These are phyloP conservation scores for Hirsutella rhossiliensis DNA, from an alignment of 2,329 filamentous ascomycete genomes.

Conservation along the genomic window DNA sequence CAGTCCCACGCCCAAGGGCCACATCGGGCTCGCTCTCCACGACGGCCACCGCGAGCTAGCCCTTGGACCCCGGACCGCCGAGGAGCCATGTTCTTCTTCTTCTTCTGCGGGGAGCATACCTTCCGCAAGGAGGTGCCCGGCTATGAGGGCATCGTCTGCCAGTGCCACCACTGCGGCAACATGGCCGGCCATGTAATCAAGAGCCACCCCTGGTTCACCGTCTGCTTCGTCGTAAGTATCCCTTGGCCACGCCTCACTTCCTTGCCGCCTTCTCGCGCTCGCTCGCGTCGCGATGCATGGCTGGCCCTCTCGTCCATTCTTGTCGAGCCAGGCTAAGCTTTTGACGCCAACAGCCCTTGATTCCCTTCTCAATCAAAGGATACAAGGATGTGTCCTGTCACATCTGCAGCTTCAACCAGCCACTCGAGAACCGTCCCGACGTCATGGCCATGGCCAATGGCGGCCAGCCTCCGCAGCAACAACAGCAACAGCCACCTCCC, in stretches of 20 bases:
- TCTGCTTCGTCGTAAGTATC: conserved; percentile 56
- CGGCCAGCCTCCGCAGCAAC: conserved; percentile 9
- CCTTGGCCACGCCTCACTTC: background rate
- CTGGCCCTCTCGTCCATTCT: background rate
- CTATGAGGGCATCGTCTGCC: conserved; percentile 49
- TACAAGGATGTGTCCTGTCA: conserved; percentile 61
- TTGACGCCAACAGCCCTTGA: conserved; percentile 41
- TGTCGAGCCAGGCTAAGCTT: background rate
- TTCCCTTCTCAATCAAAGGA: conserved; percentile 57
- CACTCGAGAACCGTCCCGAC: conserved; percentile 44
- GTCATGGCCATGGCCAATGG: conserved; percentile 39
- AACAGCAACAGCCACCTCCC: conserved; percentile 13
- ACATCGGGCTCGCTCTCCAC: background rate
- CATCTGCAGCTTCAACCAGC: conserved; percentile 67
- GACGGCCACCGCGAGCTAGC: background rate
- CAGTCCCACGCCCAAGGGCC: background rate
- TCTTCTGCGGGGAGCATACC: conserved; percentile 49
- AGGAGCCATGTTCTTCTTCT: conserved; percentile 45
- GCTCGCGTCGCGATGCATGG: background rate
- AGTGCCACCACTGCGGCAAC: conserved; percentile 57
- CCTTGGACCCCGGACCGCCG: no score
- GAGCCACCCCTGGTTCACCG: conserved; percentile 62
- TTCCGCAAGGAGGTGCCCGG: conserved; percentile 47
- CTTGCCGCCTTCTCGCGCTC: background rate
- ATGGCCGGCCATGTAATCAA: conserved; percentile 49